Conservation (phyloP, 148 eudicot species). For the Fagopyrum tataricum region DNA sequence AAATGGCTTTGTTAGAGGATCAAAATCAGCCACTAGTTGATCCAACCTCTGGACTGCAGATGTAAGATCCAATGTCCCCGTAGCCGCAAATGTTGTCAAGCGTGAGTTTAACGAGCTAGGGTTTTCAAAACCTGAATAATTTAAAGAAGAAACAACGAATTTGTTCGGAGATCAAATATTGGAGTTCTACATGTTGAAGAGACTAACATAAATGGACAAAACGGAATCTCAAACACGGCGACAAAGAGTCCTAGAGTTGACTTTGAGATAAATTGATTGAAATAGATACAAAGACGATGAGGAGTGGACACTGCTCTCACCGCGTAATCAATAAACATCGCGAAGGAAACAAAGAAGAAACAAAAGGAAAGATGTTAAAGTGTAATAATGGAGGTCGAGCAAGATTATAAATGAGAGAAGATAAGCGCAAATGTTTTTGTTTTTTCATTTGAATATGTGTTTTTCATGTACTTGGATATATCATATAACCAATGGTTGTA, state of each 20-base stretch:
- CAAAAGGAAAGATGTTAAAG: not conserved
- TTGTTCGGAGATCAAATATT: not conserved
- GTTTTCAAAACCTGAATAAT: not conserved
- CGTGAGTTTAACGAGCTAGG: conserved; percentile 13
- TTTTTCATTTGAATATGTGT: no score
- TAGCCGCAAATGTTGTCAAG: conserved; percentile 23
- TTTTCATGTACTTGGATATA: no score
- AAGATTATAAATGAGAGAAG: not conserved
- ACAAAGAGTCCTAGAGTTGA: not conserved
- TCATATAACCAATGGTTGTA: no score
- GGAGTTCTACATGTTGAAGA: not conserved
- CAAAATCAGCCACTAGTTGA: conserved; percentile 38
- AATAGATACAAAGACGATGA: not conserved
- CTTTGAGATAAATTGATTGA: not conserved
- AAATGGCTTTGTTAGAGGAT: conserved; percentile 22
- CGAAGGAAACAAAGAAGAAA: not conserved
- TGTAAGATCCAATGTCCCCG: conserved; percentile 14
- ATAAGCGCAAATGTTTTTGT: no score
- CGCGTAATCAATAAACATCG: not conserved
- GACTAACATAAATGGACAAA: not conserved
- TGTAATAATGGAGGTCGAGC: not conserved
- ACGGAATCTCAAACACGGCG: not conserved
- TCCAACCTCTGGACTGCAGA: conserved; percentile 20
- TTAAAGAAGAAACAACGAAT: not conserved
- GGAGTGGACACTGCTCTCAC: not conserved